These are phyloP conservation scores for Musa balbisiana DNA, from an alignment of 202 grass and related monocot species.

Conservation along the genomic window DNA sequence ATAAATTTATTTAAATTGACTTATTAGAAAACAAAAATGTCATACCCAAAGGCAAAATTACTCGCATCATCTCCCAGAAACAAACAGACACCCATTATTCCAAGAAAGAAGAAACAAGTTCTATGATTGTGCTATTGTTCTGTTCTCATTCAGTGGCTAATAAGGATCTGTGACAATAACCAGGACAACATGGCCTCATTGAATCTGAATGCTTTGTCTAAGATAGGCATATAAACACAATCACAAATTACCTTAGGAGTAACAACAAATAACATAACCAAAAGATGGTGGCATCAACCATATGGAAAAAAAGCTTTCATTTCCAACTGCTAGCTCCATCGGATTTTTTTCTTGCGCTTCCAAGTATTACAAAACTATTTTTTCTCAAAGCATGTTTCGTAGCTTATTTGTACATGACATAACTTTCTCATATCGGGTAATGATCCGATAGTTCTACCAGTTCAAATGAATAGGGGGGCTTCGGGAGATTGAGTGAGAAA, in stretches of 20 bases:
- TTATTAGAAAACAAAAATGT: not conserved
- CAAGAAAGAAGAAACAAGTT: not conserved
- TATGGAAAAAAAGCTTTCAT: slow-evolving; percentile 33
- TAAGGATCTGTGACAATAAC: not conserved
- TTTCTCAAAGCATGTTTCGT: not conserved
- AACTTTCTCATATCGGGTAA: slow-evolving; percentile 27
- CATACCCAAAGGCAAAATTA: not conserved
- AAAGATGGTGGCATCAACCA: not conserved
- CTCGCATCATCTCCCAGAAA: too few species aligned
- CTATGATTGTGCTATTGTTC: not conserved
- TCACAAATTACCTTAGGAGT: not conserved
- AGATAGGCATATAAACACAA: not conserved
- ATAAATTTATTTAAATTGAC: too few species aligned
- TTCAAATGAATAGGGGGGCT: slow-evolving; percentile 30
- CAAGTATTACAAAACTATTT: slow-evolving; percentile 28
- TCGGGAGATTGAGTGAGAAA: slow-evolving; percentile 38
- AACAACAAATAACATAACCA: not conserved
- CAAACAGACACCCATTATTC: too few species aligned
- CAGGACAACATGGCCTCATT: not conserved
- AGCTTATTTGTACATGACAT: slow-evolving; percentile 24
- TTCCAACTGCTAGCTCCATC: slow-evolving; percentile 59
- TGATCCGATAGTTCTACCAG: slow-evolving; percentile 49
- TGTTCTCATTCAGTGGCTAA: not conserved
- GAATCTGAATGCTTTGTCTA: not conserved
- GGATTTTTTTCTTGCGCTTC: slow-evolving; percentile 35